These are phyloP conservation scores for Aureobasidium musti DNA, from an alignment of 2,329 filamentous ascomycete genomes.

Conservation along the genomic window DNA sequence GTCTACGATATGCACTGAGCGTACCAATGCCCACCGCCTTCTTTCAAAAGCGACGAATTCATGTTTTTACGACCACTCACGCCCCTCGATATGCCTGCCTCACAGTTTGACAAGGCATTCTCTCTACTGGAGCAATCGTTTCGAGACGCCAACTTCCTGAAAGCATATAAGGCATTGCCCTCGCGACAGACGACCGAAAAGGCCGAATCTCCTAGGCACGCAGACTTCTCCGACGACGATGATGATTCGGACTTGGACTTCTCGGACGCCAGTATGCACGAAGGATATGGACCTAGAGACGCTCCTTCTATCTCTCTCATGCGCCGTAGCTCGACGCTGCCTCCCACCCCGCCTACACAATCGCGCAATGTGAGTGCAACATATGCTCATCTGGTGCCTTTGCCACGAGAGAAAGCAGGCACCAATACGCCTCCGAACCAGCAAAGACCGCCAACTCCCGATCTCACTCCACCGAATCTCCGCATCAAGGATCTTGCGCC, in stretches of 20 bases:
- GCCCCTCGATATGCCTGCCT: constrained; percentile 26
- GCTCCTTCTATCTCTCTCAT: constrained; percentile 20
- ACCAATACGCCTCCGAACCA: constrained; percentile 48
- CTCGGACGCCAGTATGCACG: constrained; percentile 22
- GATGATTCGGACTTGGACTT: constrained; percentile 1
- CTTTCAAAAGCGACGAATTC: constrained; percentile 5
- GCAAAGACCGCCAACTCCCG: constrained; percentile 42
- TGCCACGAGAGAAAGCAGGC: constrained; percentile 45
- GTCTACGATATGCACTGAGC: constrained; percentile 19
- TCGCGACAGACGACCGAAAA: constrained; percentile 19
- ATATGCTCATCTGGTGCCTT: constrained; percentile 40
- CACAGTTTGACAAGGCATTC: constrained; percentile 28
- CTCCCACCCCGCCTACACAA: constrained; percentile 50
- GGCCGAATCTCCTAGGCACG: constrained; percentile 1
- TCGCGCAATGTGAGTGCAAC: constrained; percentile 36
- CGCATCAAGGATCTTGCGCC: constrained; percentile 31
- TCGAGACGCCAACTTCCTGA: constrained; percentile 20
- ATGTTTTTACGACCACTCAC: constrained; percentile 21
- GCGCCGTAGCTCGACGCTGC: constrained; percentile 43
- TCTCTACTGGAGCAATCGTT: constrained; percentile 29
- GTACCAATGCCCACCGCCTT: constrained; percentile 10
- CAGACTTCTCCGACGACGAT: constrained; percentile 15
- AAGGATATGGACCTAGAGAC: constrained; percentile 23
- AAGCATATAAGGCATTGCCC: constrained; percentile 26
- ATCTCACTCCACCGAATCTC: constrained; percentile 40